Evolutionary conservation across 352 stramenopile species (phyloP).

Genomic region (Pythium sukuiense): DNA sequence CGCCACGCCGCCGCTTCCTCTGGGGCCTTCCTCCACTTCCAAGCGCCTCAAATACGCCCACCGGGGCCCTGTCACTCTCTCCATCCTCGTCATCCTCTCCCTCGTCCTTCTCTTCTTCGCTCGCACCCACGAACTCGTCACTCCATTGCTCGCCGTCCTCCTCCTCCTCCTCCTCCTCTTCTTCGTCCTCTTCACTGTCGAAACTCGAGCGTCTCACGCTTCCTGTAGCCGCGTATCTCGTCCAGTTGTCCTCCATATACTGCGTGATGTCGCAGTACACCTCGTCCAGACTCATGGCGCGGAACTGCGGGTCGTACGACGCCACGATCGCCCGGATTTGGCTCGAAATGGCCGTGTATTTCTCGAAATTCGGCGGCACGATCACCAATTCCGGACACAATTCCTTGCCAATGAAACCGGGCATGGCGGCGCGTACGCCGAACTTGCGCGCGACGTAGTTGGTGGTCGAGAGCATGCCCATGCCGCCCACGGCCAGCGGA

Average conservation of each 20-base stretch:
- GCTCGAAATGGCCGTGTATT: conserved; percentile 85
- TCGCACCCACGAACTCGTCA: background rate
- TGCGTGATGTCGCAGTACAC: conserved; percentile 93
- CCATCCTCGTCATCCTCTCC: background rate
- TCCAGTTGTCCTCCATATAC: conserved; percentile 75
- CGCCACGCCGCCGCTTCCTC: conserved; percentile 8
- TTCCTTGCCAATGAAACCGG: conserved; percentile 95
- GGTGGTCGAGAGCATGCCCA: conserved; percentile 94
- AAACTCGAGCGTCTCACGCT: background rate
- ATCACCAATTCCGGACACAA: conserved; percentile 94
- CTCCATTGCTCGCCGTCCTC: conserved; percentile 3
- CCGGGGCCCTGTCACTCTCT: background rate
- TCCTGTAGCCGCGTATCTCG: conserved; percentile 32
- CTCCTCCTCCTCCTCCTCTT: conserved; percentile 1
- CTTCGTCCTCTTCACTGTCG: conserved; percentile 8
- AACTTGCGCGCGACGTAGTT: conserved; percentile 95
- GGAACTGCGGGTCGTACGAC: conserved; percentile 94
- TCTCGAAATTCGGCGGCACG: conserved; percentile 87
- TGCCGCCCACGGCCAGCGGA: conserved; percentile 91
- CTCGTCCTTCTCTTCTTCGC: background rate
- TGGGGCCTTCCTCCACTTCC: no score
- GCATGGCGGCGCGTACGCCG: conserved; percentile 95
- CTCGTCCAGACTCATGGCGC: conserved; percentile 93
- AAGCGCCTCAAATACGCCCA: background rate
- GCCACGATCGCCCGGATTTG: conserved; percentile 84